A percentile compares a stretch with the other conserved stretches of the same genome.
These are phyloP conservation scores for Tricholoma matsutake DNA, from an alignment of 768 basidiomycete species.

Conservation along the genomic window DNA sequence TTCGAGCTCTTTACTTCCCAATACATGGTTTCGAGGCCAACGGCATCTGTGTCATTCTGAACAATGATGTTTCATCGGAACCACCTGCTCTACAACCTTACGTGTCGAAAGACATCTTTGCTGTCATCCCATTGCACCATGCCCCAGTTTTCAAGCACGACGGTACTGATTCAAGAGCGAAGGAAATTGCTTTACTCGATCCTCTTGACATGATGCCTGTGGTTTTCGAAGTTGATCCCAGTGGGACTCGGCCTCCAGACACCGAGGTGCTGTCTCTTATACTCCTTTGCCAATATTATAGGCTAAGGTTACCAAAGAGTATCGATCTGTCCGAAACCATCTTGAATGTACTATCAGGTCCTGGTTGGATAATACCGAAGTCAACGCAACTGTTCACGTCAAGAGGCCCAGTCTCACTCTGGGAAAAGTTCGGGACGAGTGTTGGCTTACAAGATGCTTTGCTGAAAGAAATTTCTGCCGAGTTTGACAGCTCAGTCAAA, in stretches of 20 bases:
- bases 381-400: slow-evolving; percentile 23
- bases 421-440: slow-evolving; percentile 39
- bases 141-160: slow-evolving; percentile 45
- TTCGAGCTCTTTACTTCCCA: slow-evolving; percentile 46
- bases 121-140: slow-evolving; percentile 44
- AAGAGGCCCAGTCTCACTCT: slow-evolving; percentile 37
- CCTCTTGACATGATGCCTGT: slow-evolving; percentile 52
- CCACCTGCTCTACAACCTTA: slow-evolving; percentile 21
- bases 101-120: slow-evolving; percentile 36
- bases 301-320: slow-evolving; percentile 25
- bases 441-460: slow-evolving; percentile 33
- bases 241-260: neutral
- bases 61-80: slow-evolving; percentile 23
- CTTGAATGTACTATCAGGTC: slow-evolving; percentile 20
- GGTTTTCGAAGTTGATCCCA: slow-evolving; percentile 30
- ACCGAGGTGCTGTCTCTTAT: slow-evolving; percentile 9
- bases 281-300: neutral
- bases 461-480: slow-evolving; percentile 39
- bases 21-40: slow-evolving; percentile 28
- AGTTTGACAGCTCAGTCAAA: slow-evolving; percentile 48
- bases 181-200: slow-evolving; percentile 48
- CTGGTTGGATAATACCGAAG: slow-evolving; percentile 25
- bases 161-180: slow-evolving; percentile 24
- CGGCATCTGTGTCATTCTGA: slow-evolving; percentile 43
- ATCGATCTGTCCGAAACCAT: slow-evolving; percentile 23